These are phyloP conservation scores for Prunus yedoensis DNA, from an alignment of 331 rosid genomes.

Conservation along the genomic window DNA sequence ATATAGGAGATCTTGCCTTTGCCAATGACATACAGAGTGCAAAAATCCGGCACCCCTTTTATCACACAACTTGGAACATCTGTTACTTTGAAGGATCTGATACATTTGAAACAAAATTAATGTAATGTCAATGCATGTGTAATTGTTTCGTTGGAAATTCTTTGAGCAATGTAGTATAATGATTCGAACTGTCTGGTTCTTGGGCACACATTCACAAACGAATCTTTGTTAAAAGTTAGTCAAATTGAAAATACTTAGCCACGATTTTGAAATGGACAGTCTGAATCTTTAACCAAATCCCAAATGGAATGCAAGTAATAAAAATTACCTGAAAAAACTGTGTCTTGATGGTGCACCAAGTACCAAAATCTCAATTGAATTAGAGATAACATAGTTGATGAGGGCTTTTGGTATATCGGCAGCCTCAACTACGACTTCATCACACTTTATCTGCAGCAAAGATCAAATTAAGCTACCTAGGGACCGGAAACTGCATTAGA, in stretches of 20 bases:
- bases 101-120: background rate
- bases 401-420: conserved; percentile 52
- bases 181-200: background rate
- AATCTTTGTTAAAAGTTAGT: no score
- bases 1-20: conserved; percentile 59
- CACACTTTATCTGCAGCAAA: conserved; percentile 53
- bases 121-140: background rate
- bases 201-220: background rate
- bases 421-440: conserved; percentile 59
- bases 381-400: conserved; percentile 32
- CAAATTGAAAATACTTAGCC: no score
- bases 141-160: background rate
- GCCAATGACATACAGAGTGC: conserved; percentile 65
- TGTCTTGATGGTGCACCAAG: conserved; percentile 66
- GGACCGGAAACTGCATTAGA: no score
- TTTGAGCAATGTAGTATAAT: background rate
- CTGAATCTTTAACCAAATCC: no score
- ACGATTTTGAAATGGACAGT: no score
- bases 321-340: conserved; percentile 48
- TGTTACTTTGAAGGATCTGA: conserved; percentile 40
- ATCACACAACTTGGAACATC: conserved; percentile 59
- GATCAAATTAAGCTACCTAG: background rate
- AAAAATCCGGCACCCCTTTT: conserved; percentile 61
- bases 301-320: background rate
- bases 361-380: conserved; percentile 55